phyloP scores from a whole-genome alignment of 164 flowering plant genomes.

The Warburgia ugandensis region DNA sequence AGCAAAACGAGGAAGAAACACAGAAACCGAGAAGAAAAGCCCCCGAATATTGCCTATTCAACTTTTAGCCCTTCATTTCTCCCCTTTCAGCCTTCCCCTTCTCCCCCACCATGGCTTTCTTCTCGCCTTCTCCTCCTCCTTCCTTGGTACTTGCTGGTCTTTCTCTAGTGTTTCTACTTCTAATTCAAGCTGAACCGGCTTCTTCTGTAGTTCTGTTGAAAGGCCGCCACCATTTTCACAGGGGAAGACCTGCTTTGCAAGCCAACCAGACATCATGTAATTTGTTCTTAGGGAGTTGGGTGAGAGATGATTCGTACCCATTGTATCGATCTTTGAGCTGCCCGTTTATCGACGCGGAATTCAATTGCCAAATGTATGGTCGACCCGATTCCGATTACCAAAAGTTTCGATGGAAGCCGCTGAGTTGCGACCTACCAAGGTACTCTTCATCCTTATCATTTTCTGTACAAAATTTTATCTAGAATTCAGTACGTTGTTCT shows the following conservation, averaged over 20 bases:
- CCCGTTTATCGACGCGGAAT: slow-evolving; percentile 64
- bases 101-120: slow-evolving; percentile 1
- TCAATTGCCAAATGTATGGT: slow-evolving; percentile 80
- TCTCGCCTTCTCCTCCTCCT: slow-evolving; percentile 3
- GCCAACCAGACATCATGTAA: slow-evolving; percentile 47
- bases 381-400: slow-evolving; percentile 80
- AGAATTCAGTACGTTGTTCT: not conserved
- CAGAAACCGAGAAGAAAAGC: not conserved
- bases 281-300: slow-evolving; percentile 68
- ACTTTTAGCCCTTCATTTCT: not conserved
- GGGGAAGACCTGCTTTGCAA: slow-evolving; percentile 24
- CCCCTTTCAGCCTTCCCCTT: not conserved
- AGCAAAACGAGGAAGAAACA: not conserved
- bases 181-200: slow-evolving; percentile 13
- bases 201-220: slow-evolving; percentile 31
- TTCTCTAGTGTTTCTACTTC: not conserved
- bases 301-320: slow-evolving; percentile 59
- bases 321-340: slow-evolving; percentile 50
- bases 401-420: slow-evolving; percentile 72
- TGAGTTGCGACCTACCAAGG: slow-evolving; percentile 74
- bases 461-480: not conserved
- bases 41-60: not conserved
- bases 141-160: not conserved
- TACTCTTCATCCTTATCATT: slow-evolving; percentile 8
- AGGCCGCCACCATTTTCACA: slow-evolving; percentile 22